These are phyloP conservation scores for Mitosporidium daphniae DNA, from an alignment of 371 early-diverging fungal genomes.

Conservation along the genomic window DNA sequence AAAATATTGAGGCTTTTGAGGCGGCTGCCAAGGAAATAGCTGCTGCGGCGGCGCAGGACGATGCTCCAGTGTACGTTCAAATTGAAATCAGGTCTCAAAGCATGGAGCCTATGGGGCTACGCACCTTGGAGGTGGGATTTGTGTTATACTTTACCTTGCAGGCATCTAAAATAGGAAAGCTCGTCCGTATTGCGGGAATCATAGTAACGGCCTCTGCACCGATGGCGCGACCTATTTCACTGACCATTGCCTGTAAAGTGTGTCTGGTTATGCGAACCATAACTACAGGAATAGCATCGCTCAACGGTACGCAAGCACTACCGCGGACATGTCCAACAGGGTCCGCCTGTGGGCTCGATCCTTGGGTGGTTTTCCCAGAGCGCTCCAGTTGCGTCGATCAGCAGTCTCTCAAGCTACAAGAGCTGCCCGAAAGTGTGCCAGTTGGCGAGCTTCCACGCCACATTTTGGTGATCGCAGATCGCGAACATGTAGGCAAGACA, in stretches of 20 bases:
- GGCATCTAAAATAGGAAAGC: constrained; percentile 50
- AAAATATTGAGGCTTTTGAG: too few species aligned
- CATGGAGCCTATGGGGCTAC: too few species aligned
- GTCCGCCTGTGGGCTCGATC: constrained; percentile 32
- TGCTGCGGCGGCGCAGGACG: too few species aligned
- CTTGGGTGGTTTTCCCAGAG: constrained; percentile 71
- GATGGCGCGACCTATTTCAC: constrained; percentile 43
- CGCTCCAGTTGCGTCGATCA: constrained; percentile 80
- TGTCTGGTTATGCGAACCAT: too few species aligned
- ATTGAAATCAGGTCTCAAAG: too few species aligned
- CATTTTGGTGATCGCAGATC: constrained; percentile 47
- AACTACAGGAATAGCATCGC: too few species aligned
- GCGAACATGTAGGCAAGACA: constrained; percentile 45
- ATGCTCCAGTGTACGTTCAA: too few species aligned
- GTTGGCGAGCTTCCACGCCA: constrained; percentile 93
- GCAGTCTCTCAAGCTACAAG: constrained; percentile 89
- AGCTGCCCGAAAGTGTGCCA: constrained; percentile 83
- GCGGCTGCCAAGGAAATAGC: too few species aligned
- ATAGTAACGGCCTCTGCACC: constrained; percentile 71
- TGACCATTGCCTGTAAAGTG: too few species aligned
- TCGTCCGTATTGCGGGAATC: constrained; percentile 80
- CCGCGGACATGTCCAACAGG: constrained; percentile 7
- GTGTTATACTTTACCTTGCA: constrained; percentile 9
- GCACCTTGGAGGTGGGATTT: too few species aligned
- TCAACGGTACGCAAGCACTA: too few species aligned